phyloP scores from a whole-genome alignment of 108 stramenopile species.

The Cyclotella choctawhatcheeana region DNA sequence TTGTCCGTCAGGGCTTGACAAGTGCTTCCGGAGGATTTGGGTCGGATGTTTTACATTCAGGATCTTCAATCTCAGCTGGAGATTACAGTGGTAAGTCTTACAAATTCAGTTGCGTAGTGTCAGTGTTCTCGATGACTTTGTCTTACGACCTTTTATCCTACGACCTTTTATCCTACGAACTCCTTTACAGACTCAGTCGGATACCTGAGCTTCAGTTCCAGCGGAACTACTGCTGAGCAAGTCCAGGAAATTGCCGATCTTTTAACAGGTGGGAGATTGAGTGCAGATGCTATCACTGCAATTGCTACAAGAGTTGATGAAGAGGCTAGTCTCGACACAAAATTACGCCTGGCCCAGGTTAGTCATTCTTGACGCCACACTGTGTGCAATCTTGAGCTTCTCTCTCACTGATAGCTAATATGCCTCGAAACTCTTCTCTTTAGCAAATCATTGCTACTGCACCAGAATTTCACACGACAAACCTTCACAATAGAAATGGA shows the following conservation, averaged over 20 bases:
- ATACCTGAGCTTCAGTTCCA: slow-evolving; percentile 9
- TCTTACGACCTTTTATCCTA: no score
- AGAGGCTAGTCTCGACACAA: slow-evolving; percentile 10
- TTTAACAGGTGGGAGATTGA: slow-evolving; percentile 58
- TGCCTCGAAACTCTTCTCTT: no score
- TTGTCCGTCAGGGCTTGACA: slow-evolving; percentile 18
- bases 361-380: no score
- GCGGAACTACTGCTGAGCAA: neutral
- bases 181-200: no score
- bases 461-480: slow-evolving; percentile 26
- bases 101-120: no score
- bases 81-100: slow-evolving; percentile 18
- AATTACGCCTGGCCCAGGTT: slow-evolving; percentile 14
- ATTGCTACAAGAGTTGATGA: slow-evolving; percentile 15
- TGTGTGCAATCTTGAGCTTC: no score
- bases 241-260: slow-evolving; percentile 56
- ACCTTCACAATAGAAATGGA: slow-evolving; percentile 5
- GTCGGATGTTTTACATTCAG: neutral
- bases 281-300: slow-evolving; percentile 4
- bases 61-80: slow-evolving; percentile 13
- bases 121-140: no score
- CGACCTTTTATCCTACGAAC: no score
- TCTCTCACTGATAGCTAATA: no score
- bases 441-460: slow-evolving; percentile 20
- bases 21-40: slow-evolving; percentile 23